These are phyloP conservation scores for Ilyonectria mors-panacis DNA, from an alignment of 2,329 filamentous ascomycete genomes.

Conservation along the genomic window DNA sequence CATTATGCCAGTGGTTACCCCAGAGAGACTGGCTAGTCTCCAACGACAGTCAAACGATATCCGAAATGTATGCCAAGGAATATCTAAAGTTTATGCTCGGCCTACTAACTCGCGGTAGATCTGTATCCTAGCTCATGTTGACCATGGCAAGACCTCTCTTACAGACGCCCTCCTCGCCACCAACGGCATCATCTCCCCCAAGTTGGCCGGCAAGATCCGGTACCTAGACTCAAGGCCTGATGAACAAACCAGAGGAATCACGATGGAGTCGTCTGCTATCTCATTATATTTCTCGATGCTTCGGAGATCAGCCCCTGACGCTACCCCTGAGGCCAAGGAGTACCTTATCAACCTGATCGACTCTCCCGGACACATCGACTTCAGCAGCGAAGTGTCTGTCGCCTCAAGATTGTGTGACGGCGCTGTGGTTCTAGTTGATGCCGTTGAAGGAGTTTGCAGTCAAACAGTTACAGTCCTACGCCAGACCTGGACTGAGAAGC, in stretches of 20 bases:
- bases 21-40: conserved; percentile 90
- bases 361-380: conserved; percentile 98
- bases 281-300: conserved; percentile 96
- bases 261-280: conserved; percentile 99
- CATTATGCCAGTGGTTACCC: conserved; percentile 91
- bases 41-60: conserved; percentile 91
- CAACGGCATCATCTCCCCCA: conserved; percentile 99
- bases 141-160: conserved; percentile 98
- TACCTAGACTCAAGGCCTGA: conserved; percentile 97
- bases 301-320: conserved; percentile 78
- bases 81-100: accelerated
- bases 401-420: conserved; percentile 95
- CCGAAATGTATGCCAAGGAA: conserved; percentile 80
- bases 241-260: conserved; percentile 95
- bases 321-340: conserved; percentile 81
- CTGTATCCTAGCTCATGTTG: conserved; percentile 95
- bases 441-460: conserved; percentile 97
- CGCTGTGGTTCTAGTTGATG: conserved; percentile 93
- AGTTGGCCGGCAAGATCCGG: conserved; percentile 96
- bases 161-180: conserved; percentile 97
- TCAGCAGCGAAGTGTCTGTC: conserved; percentile 97
- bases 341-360: conserved; percentile 98
- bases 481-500: conserved; percentile 95
- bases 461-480: conserved; percentile 97
- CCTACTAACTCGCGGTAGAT: conserved; percentile 69